Percentiles rank a stretch among this genome's conserved stretches.
Conservation (phyloP, 306 rosid species). For the Parietaria judaica region DNA sequence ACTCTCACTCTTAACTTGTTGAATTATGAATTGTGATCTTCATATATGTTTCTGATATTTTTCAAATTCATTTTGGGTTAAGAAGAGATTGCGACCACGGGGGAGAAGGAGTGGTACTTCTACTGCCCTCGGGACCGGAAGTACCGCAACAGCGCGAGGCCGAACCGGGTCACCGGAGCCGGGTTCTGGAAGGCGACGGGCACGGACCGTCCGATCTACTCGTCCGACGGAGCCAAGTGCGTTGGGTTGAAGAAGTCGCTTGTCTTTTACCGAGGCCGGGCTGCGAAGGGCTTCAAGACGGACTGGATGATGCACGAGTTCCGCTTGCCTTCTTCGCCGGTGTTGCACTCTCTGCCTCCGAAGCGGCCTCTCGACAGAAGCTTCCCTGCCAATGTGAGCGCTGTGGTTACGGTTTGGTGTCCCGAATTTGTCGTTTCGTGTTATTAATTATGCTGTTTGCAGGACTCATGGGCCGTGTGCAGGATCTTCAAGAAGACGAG, state of each 20-base stretch:
- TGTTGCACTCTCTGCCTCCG: conserved; percentile 24
- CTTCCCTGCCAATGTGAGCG: conserved; percentile 46
- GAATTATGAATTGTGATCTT: neutral
- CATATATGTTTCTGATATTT: neutral
- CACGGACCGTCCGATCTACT: conserved; percentile 66
- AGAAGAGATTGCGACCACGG: conserved; percentile 53
- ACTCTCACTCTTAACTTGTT: too few species aligned
- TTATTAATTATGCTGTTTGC: conserved; percentile 1
- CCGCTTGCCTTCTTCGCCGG: conserved; percentile 42
- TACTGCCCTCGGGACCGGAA: conserved; percentile 76
- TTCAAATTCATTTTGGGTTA: conserved; percentile 3
- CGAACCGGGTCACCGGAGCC: conserved; percentile 64
- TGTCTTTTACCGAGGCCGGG: conserved; percentile 77
- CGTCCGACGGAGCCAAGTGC: conserved; percentile 52
- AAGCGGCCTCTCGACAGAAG: conserved; percentile 38
- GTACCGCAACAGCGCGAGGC: conserved; percentile 64
- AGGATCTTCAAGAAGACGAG: conserved; percentile 74
- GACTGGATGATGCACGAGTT: conserved; percentile 97
- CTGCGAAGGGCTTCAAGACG: conserved; percentile 69
- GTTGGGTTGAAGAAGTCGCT: conserved; percentile 82
- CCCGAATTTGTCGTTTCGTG: neutral
- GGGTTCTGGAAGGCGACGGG: conserved; percentile 95
- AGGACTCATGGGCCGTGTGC: conserved; percentile 91
- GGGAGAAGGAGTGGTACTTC: conserved; percentile 81
- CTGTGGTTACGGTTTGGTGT: neutral